phyloP scores from a whole-genome alignment of 805 yeast genomes.

The Jamesozyma lodderae region DNA sequence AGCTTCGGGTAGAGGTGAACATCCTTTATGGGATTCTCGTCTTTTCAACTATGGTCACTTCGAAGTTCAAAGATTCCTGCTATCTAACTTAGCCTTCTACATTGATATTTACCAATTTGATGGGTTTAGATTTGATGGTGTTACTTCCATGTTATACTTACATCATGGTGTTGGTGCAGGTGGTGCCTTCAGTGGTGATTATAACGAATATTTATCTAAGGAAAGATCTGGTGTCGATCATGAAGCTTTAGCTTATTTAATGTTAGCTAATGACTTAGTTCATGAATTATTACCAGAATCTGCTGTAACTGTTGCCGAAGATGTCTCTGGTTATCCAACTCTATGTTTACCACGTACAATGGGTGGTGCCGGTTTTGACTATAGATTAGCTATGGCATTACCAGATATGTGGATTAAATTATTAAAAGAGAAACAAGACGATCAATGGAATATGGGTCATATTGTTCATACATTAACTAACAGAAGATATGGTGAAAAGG shows the following conservation, averaged over 20 bases:
- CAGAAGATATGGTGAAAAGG: conserved; percentile 78
- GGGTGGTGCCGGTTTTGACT: conserved; percentile 94
- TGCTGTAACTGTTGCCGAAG: conserved; percentile 84
- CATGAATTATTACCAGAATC: conserved; percentile 41
- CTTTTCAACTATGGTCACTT: conserved; percentile 85
- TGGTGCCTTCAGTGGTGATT: conserved; percentile 81
- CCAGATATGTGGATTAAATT: conserved; percentile 99
- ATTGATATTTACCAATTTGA: conserved; percentile 80
- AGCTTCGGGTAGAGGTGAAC: conserved; percentile 74
- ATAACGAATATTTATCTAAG: conserved; percentile 73
- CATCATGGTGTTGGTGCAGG: conserved; percentile 90
- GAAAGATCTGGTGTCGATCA: conserved; percentile 67
- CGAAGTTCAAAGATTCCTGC: conserved; percentile 79
- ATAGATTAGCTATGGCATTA: conserved; percentile 90
- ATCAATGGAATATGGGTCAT: conserved; percentile 81
- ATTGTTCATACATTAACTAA: conserved; percentile 78
- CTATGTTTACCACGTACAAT: conserved; percentile 60
- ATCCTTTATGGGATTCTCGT: conserved; percentile 94
- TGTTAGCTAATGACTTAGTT: conserved; percentile 82
- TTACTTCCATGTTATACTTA: conserved; percentile 80
- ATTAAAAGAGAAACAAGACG: conserved; percentile 74
- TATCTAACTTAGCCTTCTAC: conserved; percentile 77
- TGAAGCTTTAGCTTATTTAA: conserved; percentile 78
- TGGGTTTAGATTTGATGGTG: conserved; percentile 96
- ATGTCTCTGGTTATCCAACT: conserved; percentile 96